A percentile compares a stretch with the other conserved stretches of the same genome.
These are phyloP conservation scores for Millerago galiae DNA, from an alignment of 805 yeast genomes.

Conservation along the genomic window DNA sequence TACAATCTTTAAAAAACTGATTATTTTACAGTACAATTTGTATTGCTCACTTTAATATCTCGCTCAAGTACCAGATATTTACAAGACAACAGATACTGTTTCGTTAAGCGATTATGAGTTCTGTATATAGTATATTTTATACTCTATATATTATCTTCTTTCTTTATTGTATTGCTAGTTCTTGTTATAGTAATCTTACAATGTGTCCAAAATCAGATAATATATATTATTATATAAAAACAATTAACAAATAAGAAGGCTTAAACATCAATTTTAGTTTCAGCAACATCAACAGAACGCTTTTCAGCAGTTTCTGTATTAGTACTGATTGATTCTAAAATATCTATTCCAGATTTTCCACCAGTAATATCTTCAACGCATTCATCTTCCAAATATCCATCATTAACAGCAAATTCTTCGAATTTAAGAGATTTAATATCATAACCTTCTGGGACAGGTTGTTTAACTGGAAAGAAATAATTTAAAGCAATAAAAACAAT, in stretches of 20 bases:
- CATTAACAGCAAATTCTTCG: constrained; percentile 1
- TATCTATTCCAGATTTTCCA: not conserved
- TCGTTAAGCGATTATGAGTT: too few species aligned
- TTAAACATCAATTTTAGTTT: constrained; percentile 1
- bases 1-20: not conserved
- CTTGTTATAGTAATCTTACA: too few species aligned
- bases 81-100: too few species aligned
- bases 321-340: constrained; percentile 1
- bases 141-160: too few species aligned
- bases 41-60: not conserved
- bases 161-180: too few species aligned
- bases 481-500: not conserved
- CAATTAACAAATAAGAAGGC: not conserved
- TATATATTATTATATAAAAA: not conserved
- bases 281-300: not conserved
- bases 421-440: not conserved
- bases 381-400: constrained; percentile 2
- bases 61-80: too few species aligned
- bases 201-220: not conserved
- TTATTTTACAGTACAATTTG: not conserved
- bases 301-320: not conserved
- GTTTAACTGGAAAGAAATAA: not conserved
- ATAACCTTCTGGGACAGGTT: not conserved
- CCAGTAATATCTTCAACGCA: constrained; percentile 1
- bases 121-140: too few species aligned